phyloP scores from a whole-genome alignment of 2,329 filamentous ascomycete genomes.

The Penicillium capsulatum region DNA sequence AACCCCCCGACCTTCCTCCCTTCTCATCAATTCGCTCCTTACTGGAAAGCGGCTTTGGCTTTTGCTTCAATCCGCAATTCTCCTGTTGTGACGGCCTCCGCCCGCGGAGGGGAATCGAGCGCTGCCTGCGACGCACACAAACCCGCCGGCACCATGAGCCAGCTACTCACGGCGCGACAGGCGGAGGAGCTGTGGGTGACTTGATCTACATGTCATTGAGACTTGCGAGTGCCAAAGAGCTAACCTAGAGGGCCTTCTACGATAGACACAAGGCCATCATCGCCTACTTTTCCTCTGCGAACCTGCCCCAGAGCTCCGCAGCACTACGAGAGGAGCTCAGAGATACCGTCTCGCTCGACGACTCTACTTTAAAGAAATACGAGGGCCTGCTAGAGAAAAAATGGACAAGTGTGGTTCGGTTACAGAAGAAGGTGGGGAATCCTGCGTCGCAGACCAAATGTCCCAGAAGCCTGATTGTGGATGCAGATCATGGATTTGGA shows the following conservation, averaged over 20 bases:
- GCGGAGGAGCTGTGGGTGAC: constrained; percentile 78
- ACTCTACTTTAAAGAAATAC: constrained; percentile 85
- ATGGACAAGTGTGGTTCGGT: constrained; percentile 90
- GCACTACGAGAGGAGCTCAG: constrained; percentile 74
- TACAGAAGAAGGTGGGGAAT: constrained; percentile 81
- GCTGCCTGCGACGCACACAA: constrained; percentile 18
- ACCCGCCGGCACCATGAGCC: constrained; percentile 56
- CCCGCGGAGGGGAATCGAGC: constrained; percentile 18
- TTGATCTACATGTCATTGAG: neutral
- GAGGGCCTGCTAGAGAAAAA: constrained; percentile 94
- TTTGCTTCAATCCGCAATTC: constrained; percentile 6
- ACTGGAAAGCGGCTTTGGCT: constrained; percentile 1
- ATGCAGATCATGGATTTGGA: constrained; percentile 91
- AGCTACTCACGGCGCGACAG: constrained; percentile 71
- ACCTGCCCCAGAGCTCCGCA: constrained; percentile 64
- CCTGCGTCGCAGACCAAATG: neutral
- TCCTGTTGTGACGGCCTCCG: constrained; percentile 7
- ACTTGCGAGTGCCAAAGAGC: constrained; percentile 4
- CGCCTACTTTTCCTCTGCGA: constrained; percentile 74
- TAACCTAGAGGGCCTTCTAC: constrained; percentile 9
- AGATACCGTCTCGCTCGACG: constrained; percentile 65
- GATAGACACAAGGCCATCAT: constrained; percentile 87
- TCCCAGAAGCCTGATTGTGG: neutral
- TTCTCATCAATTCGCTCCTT: neutral
- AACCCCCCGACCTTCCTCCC: constrained; percentile 6